Conservation (phyloP, 257 asterid genomes). For the Jacaranda mimosifolia region DNA sequence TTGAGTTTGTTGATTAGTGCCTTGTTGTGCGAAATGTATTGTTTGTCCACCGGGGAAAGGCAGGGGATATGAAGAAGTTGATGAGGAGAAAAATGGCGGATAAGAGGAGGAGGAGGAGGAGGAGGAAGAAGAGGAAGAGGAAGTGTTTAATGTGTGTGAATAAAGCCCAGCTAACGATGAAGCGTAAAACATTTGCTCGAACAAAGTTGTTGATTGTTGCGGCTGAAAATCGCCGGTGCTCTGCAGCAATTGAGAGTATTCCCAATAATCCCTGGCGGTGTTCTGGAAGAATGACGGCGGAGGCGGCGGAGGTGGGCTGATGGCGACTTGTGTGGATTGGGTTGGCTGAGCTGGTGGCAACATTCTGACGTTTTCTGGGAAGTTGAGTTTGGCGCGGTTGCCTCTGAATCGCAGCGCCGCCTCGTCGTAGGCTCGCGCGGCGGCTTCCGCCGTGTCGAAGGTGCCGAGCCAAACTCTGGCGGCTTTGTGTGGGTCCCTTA, state of each 20-base stretch:
- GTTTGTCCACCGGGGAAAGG: constrained; percentile 59
- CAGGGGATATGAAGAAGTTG: constrained; percentile 55
- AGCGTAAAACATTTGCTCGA: constrained; percentile 61
- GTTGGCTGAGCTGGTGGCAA: constrained; percentile 48
- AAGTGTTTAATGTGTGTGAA: constrained; percentile 43
- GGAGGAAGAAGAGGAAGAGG: constrained; percentile 43
- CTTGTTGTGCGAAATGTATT: constrained; percentile 52
- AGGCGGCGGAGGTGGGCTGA: constrained; percentile 14
- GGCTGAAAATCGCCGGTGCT: constrained; percentile 46
- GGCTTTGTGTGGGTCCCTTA: constrained; percentile 89
- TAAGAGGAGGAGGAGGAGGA: no score
- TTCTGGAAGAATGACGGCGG: constrained; percentile 45
- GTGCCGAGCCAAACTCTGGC: constrained; percentile 96
- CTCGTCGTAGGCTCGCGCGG: constrained; percentile 92
- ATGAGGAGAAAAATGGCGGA: constrained; percentile 34
- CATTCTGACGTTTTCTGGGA: constrained; percentile 72
- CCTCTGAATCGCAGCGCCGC: constrained; percentile 91
- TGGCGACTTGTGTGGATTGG: constrained; percentile 29
- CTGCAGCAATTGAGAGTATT: constrained; percentile 74
- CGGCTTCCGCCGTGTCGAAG: constrained; percentile 91
- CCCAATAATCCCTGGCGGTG: constrained; percentile 65
- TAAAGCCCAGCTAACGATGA: constrained; percentile 60
- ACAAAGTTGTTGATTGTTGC: constrained; percentile 45
- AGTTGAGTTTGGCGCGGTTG: constrained; percentile 85
- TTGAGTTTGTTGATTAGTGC: constrained; percentile 42